phyloP scores from a whole-genome alignment of 768 basidiomycete genomes.

The Solioccasus polychromus region DNA sequence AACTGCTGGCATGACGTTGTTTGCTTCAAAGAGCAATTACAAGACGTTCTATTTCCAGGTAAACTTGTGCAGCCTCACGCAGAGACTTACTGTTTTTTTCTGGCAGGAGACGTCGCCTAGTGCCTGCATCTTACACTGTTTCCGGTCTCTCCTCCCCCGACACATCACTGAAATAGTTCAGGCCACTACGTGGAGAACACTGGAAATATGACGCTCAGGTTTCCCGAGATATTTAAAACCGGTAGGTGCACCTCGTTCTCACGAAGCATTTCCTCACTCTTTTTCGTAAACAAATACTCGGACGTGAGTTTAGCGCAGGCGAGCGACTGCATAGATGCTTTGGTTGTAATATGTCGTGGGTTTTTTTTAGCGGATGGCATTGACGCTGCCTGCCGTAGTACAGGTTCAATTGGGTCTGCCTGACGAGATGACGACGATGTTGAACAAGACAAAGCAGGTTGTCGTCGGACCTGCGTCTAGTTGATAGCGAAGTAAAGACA shows the following conservation, averaged over 20 bases:
- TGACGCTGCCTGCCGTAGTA: conserved; percentile 46
- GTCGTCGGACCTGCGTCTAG: conserved; percentile 31
- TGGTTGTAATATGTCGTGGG: neutral
- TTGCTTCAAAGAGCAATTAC: conserved; percentile 51
- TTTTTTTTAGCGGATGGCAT: conserved; percentile 40
- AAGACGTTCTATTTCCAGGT: conserved; percentile 60
- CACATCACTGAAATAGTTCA: no score
- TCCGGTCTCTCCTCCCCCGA: no score
- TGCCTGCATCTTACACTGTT: conserved; percentile 12
- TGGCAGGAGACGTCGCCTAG: conserved; percentile 25
- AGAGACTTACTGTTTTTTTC: no score
- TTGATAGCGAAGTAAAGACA: neutral
- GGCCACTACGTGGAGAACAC: conserved; percentile 57
- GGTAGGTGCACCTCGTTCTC: conserved; percentile 21
- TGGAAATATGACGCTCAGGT: conserved; percentile 47
- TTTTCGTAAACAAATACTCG: conserved; percentile 22
- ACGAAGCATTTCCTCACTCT: no score
- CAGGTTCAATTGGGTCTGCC: conserved; percentile 43
- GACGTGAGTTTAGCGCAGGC: conserved; percentile 48
- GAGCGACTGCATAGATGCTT: conserved; percentile 7
- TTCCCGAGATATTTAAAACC: conserved; percentile 48
- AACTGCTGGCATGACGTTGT: conserved; percentile 51
- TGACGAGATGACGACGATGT: conserved; percentile 32
- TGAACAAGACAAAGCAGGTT: conserved; percentile 39
- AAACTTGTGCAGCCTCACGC: no score